Conservation (phyloP, 2,329 filamentous ascomycete genomes). For the Colletotrichum sp. region DNA sequence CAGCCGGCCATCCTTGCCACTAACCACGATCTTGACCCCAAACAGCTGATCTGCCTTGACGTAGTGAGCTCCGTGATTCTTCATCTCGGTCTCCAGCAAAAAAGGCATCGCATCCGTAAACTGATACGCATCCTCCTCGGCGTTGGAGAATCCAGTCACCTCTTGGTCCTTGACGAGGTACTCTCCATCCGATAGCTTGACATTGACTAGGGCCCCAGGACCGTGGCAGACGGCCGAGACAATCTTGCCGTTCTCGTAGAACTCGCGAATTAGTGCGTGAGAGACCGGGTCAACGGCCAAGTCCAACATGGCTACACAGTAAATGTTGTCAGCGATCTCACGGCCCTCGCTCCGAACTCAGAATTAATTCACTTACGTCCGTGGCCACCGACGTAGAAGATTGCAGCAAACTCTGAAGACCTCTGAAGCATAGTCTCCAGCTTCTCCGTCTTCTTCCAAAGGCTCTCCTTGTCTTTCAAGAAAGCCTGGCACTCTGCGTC, state of each 20-base stretch:
- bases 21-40: neutral
- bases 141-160: neutral
- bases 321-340: neutral
- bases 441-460: neutral
- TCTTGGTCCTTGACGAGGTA: neutral
- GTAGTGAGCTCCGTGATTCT: neutral
- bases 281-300: neutral
- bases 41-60: neutral
- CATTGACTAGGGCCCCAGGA: neutral
- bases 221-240: neutral
- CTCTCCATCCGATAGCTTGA: neutral
- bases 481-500: neutral
- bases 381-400: neutral
- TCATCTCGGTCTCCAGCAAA: neutral
- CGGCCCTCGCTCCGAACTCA: neutral
- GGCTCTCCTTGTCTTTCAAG: neutral
- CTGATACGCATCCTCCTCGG: neutral
- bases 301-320: neutral
- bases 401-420: neutral
- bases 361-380: neutral
- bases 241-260: neutral
- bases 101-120: neutral
- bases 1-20: neutral
- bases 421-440: neutral
- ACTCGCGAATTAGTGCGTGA: neutral